A percentile compares a stretch with the other conserved stretches of the same genome.
These are phyloP conservation scores for Cadophora gregata DNA, from an alignment of 2,329 filamentous ascomycete genomes.

Conservation along the genomic window DNA sequence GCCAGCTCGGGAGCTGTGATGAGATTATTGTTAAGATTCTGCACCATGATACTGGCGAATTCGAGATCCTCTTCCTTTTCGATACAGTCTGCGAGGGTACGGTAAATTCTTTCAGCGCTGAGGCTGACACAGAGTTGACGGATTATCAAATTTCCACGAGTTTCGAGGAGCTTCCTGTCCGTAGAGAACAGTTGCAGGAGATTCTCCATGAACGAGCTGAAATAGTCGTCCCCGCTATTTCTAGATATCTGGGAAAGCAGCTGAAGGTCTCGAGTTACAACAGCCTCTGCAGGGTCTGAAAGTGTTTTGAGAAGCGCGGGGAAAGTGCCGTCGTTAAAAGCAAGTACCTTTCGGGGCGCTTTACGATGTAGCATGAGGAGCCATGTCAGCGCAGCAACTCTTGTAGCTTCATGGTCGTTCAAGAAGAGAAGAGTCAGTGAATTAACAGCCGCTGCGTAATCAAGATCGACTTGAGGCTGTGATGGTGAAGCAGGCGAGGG, in stretches of 20 bases:
- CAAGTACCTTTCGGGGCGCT: conserved; percentile 88
- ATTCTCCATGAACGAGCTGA: conserved; percentile 98
- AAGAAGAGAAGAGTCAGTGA: conserved; percentile 92
- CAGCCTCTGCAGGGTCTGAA: conserved; percentile 92
- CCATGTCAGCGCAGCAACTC: conserved; percentile 93
- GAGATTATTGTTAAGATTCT: conserved; percentile 98
- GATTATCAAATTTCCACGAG: conserved; percentile 93
- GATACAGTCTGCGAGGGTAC: conserved; percentile 93
- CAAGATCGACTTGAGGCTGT: conserved; percentile 73
- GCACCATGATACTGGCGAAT: conserved; percentile 99
- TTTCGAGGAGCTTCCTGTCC: conserved; percentile 88
- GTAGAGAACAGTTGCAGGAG: conserved; percentile 94
- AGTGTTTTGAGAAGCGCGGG: conserved; percentile 94
- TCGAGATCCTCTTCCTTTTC: conserved; percentile 98
- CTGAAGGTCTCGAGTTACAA: conserved; percentile 93
- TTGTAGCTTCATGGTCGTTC: conserved; percentile 95
- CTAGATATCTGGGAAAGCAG: conserved; percentile 94
- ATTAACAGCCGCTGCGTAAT: conserved; percentile 93
- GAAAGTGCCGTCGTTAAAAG: conserved; percentile 97
- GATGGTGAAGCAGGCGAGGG: conserved; percentile 44
- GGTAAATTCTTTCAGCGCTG: conserved; percentile 93
- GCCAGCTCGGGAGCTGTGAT: conserved; percentile 95
- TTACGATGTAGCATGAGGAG: conserved; percentile 97
- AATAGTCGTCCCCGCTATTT: conserved; percentile 97
- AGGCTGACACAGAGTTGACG: conserved; percentile 91